Base-by-base conservation (phyloP, 768 basidiomycete species). In the Tubosaeta sp. region DNA sequence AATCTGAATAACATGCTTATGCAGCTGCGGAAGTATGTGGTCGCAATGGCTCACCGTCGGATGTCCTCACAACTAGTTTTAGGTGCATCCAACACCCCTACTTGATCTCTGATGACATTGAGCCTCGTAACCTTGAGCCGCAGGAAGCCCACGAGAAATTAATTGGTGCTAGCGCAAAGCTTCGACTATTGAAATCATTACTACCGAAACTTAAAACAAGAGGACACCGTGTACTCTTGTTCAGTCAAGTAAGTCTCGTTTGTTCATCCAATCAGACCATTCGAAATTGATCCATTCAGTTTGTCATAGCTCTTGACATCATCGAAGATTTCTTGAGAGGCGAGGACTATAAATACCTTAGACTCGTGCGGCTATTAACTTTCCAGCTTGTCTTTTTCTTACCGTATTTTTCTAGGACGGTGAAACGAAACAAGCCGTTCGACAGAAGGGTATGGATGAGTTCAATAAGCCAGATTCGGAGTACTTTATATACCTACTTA, bases 1-100 rank as follows among this genome's bases (percentile, higher is more conserved):
- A 82, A 82, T 54, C 73, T 91, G 65, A 89, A 85, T 59, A 94
- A 95, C 61, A 72, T 93, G 45, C 72, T 94, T 43, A 94, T 95
- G 91, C 86, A 95, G 59, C 66, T 93, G 35, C 78, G 91, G 58
- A 93, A 92, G 89, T 90, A 61, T 51, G 85, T 68, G 16, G 41
- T 43, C 43, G 29, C 19, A 33, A 13, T 43, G 6, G 25, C 46
- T 38, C 32, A 29, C 50, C 22, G 31, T 51, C 39, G 26, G 34
- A 25, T 32, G 42, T 44, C 32, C 19, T 51, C 13, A 54, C n/a
- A 34, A 53, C 25, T 48, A 27, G 42, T 22, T 41, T 38, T 44
- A 92, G 90, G 70, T 92, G 90, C 66, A 71, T 93, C 14, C 94
- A 95, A 71, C 94, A 97, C 68, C 93, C 94, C 0, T 95, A 95